Conservation (phyloP, 2,329 filamentous ascomycete species). For the Bipolaris oryzae region DNA sequence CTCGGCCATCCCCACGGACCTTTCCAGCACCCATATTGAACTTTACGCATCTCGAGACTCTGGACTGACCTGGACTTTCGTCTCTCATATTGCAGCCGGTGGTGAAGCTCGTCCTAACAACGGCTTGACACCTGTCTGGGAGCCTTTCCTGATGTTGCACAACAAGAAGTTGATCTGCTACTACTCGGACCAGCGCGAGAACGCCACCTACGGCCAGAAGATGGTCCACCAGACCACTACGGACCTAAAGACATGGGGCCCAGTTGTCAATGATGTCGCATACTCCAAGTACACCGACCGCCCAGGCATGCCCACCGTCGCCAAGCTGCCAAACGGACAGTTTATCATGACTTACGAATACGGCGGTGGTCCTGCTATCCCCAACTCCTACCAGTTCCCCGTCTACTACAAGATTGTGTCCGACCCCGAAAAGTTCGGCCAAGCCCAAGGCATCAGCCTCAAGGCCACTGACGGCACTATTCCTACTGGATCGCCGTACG, state of each 20-base stretch:
- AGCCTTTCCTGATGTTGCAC: slow-evolving; percentile 69
- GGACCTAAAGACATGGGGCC: slow-evolving; percentile 66
- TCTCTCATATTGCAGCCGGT: slow-evolving; percentile 68
- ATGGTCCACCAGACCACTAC: slow-evolving; percentile 67
- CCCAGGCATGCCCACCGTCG: slow-evolving; percentile 71
- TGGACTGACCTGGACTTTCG: slow-evolving; percentile 69
- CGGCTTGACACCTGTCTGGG: slow-evolving; percentile 72
- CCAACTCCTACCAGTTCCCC: slow-evolving; percentile 52
- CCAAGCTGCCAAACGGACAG: slow-evolving; percentile 62
- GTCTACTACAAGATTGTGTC: slow-evolving; percentile 59
- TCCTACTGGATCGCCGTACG: slow-evolving; percentile 57
- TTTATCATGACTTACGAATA: slow-evolving; percentile 72
- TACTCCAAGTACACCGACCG: slow-evolving; percentile 67
- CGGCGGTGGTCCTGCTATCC: slow-evolving; percentile 54
- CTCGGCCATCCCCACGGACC: slow-evolving; percentile 63
- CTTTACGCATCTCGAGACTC: slow-evolving; percentile 69
- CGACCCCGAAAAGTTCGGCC: slow-evolving; percentile 56
- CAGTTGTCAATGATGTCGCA: slow-evolving; percentile 66
- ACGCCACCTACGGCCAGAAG: slow-evolving; percentile 68
- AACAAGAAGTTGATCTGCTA: slow-evolving; percentile 67
- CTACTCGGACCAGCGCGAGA: slow-evolving; percentile 74
- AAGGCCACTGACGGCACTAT: slow-evolving; percentile 54
- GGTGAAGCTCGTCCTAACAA: slow-evolving; percentile 68
- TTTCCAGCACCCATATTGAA: slow-evolving; percentile 70
- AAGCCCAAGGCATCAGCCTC: slow-evolving; percentile 50